These are phyloP conservation scores for Nitzschia palea DNA, from an alignment of 108 stramenopile species.

Conservation along the genomic window DNA sequence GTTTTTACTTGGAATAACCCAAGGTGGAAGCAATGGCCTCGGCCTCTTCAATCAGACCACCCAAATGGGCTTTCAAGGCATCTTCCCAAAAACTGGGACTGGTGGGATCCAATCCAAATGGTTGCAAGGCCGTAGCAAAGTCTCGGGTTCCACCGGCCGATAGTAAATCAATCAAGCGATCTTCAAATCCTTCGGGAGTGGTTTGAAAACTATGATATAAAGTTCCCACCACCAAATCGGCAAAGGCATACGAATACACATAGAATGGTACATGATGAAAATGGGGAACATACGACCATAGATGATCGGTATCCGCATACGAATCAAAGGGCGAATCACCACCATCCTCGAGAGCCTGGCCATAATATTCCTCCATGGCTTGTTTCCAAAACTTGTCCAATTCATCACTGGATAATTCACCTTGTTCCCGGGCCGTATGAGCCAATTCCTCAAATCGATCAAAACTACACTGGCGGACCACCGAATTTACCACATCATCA, in stretches of 20 bases:
- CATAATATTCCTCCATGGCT: constrained; percentile 46
- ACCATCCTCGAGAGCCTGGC: constrained; percentile 33
- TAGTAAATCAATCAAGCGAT: constrained; percentile 38
- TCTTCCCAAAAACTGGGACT: constrained; percentile 49
- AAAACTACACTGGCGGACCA: constrained; percentile 49
- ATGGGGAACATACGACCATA: constrained; percentile 47
- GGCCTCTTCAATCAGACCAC: constrained; percentile 44
- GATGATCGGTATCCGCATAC: constrained; percentile 38
- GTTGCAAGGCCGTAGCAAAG: constrained; percentile 39
- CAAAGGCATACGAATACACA: constrained; percentile 49
- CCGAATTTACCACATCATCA: constrained; percentile 47
- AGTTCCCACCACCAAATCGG: constrained; percentile 45
- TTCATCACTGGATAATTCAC: constrained; percentile 41
- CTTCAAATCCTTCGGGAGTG: constrained; percentile 48
- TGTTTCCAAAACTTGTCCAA: constrained; percentile 43
- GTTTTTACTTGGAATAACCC: constrained; percentile 18
- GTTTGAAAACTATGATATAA: constrained; percentile 44
- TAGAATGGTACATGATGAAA: constrained; percentile 56
- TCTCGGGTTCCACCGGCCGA: constrained; percentile 42
- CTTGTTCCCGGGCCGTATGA: constrained; percentile 41
- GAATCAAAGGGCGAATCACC: constrained; percentile 44
- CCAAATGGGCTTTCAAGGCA: constrained; percentile 43
- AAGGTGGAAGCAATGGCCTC: constrained; percentile 39
- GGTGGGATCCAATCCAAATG: constrained; percentile 52
- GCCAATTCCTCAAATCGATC: constrained; percentile 51